Conservation (phyloP, 2,329 filamentous ascomycete genomes). For the Coniochaeta ligniaria region DNA sequence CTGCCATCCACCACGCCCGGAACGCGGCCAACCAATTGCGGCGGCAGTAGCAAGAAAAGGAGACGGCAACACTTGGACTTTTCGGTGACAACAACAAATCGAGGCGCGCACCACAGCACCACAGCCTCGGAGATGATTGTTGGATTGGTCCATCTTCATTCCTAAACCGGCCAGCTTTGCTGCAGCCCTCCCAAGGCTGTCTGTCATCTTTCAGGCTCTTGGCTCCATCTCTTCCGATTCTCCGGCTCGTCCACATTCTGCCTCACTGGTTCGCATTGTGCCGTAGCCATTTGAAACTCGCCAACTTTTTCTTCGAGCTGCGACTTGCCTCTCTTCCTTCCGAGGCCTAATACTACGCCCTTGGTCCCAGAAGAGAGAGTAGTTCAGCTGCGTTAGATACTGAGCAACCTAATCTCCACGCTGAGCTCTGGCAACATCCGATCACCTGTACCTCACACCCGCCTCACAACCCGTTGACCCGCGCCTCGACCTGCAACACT, state of each 20-base stretch:
- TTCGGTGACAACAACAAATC: constrained; percentile 1
- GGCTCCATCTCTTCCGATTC: neutral
- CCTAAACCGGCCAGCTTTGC: neutral
- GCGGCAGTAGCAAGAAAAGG: neutral
- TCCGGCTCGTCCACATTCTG: neutral
- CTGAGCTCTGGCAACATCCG: neutral
- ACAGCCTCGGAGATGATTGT: neutral
- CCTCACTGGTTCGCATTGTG: constrained; percentile 7
- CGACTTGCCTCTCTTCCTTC: neutral
- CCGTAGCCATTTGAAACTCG: constrained; percentile 11
- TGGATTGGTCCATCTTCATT: neutral
- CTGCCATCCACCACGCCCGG: neutral
- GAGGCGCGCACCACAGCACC: neutral
- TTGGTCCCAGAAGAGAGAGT: neutral
- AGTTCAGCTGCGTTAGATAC: neutral
- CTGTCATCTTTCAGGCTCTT: neutral
- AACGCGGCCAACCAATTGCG: neutral
- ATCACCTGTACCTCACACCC: constrained; percentile 1
- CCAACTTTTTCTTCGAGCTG: constrained; percentile 2
- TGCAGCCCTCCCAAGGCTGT: neutral
- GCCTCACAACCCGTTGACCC: neutral
- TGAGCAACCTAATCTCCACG: neutral
- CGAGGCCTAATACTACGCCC: neutral
- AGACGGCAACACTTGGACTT: neutral
- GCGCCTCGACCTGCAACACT: neutral